Evolutionary conservation across 2,329 filamentous ascomycete species (phyloP).

Genomic region (Sporothrix protearum): DNA sequence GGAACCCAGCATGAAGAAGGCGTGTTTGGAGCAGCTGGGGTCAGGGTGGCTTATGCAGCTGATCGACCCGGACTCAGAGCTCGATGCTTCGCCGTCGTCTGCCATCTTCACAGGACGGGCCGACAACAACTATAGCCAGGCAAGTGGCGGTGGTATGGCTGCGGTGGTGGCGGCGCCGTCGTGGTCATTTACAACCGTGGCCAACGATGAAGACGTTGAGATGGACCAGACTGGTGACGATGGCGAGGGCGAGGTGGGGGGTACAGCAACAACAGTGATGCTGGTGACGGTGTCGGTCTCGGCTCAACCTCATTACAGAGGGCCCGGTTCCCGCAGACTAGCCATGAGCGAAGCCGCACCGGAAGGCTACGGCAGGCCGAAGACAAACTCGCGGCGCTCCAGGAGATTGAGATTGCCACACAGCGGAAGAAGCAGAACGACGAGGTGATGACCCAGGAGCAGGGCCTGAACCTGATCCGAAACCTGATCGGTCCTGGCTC

Average conservation of each 20-base stretch:
- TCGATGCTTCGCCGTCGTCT: constrained; percentile 41
- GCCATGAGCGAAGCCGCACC: constrained; percentile 35
- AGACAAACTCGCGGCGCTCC: constrained; percentile 48
- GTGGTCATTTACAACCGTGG: constrained; percentile 27
- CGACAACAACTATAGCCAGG: background rate
- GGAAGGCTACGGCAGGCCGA: constrained; percentile 49
- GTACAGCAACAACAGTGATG: constrained; percentile 26
- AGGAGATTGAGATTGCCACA: constrained; percentile 66
- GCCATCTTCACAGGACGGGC: constrained; percentile 36
- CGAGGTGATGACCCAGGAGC: constrained; percentile 82
- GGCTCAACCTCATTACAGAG: constrained; percentile 26
- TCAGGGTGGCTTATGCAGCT: constrained; percentile 77
- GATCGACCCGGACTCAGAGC: constrained; percentile 62
- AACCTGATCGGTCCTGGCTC: constrained; percentile 67
- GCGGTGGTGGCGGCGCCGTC: constrained; percentile 33
- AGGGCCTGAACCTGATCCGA: constrained; percentile 82
- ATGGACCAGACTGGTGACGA: constrained; percentile 43
- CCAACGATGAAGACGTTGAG: constrained; percentile 57
- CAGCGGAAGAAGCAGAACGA: constrained; percentile 67
- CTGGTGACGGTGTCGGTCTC: background rate
- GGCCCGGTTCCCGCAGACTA: constrained; percentile 25
- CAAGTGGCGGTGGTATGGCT: constrained; percentile 28
- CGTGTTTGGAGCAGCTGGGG: constrained; percentile 72
- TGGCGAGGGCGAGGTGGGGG: constrained; percentile 20
- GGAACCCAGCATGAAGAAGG: constrained; percentile 67